Percentiles rank a stretch among this genome's conserved stretches.
phyloP scores from a whole-genome alignment of 2,329 filamentous ascomycete genomes.

The Curvularia sp. region DNA sequence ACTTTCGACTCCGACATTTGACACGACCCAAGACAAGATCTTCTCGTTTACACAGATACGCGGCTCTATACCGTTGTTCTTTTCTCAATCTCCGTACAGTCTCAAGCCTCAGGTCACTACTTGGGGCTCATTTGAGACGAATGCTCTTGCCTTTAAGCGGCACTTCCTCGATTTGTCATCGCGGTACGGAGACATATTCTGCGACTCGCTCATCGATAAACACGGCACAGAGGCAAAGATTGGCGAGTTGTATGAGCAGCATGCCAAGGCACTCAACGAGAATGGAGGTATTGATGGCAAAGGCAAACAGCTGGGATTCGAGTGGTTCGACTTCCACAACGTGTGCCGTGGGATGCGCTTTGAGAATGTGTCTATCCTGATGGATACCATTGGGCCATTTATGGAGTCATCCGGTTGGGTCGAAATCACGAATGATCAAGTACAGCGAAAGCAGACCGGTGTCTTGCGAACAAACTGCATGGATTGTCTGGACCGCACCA shows the following conservation, averaged over 20 bases:
- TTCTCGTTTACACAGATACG: constrained; percentile 88
- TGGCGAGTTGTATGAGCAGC: constrained; percentile 77
- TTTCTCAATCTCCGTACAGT: constrained; percentile 92
- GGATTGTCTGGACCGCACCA: constrained; percentile 96
- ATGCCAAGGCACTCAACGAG: constrained; percentile 71
- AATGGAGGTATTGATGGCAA: constrained; percentile 58
- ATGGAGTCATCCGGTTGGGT: constrained; percentile 77
- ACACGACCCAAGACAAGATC: constrained; percentile 63
- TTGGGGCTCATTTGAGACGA: constrained; percentile 80
- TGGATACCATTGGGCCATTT: constrained; percentile 72
- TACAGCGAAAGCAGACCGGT: constrained; percentile 67
- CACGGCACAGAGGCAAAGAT: constrained; percentile 81
- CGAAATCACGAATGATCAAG: constrained; percentile 58
- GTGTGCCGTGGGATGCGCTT: constrained; percentile 97
- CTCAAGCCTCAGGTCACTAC: constrained; percentile 85
- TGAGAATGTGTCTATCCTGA: constrained; percentile 84
- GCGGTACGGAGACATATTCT: constrained; percentile 78
- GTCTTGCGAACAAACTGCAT: constrained; percentile 96
- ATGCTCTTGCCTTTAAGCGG: constrained; percentile 76
- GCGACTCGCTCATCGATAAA: constrained; percentile 87
- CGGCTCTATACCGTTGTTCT: constrained; percentile 93
- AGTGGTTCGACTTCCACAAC: constrained; percentile 98
- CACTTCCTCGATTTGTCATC: constrained; percentile 76
- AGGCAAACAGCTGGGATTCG: constrained; percentile 67
- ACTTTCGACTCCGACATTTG: constrained; percentile 74